Evolutionary conservation across 78 protist genomes (phyloP).

Genomic region (Creolimax fragrantissima): DNA sequence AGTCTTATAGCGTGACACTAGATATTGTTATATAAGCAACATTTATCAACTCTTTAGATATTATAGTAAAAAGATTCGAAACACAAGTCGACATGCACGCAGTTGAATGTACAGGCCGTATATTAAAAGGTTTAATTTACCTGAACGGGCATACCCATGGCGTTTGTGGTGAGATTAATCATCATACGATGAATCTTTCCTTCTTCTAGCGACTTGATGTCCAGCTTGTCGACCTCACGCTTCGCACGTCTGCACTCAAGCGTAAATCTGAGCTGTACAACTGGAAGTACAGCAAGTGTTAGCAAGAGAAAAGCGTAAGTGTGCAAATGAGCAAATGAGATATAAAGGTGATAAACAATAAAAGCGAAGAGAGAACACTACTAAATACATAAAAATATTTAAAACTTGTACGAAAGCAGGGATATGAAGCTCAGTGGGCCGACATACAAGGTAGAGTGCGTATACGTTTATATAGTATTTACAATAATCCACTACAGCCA

Average conservation of each 20-base stretch:
- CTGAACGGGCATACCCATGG: background rate
- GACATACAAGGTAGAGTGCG: background rate
- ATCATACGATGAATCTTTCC: background rate
- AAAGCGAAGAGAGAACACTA: no score
- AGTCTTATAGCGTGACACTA: background rate
- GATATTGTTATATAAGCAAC: background rate
- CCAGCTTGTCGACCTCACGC: background rate
- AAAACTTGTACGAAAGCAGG: no score
- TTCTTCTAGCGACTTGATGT: background rate
- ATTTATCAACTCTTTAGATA: no score
- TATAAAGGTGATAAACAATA: no score
- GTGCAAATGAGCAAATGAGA: no score
- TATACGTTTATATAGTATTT: background rate
- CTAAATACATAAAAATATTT: no score
- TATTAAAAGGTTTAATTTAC: no score
- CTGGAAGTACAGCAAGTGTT: no score
- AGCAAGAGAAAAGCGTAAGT: no score
- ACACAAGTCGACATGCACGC: no score
- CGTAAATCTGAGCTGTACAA: background rate
- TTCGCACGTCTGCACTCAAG: background rate
- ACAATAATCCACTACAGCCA: background rate
- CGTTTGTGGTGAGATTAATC: background rate
- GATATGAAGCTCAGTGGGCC: background rate
- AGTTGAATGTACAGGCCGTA: no score
- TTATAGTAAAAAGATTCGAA: no score